Percentiles rank a stretch among this genome's conserved stretches.
These are phyloP conservation scores for Isatis tinctoria DNA, from an alignment of 345 rosid genomes.

Conservation along the genomic window DNA sequence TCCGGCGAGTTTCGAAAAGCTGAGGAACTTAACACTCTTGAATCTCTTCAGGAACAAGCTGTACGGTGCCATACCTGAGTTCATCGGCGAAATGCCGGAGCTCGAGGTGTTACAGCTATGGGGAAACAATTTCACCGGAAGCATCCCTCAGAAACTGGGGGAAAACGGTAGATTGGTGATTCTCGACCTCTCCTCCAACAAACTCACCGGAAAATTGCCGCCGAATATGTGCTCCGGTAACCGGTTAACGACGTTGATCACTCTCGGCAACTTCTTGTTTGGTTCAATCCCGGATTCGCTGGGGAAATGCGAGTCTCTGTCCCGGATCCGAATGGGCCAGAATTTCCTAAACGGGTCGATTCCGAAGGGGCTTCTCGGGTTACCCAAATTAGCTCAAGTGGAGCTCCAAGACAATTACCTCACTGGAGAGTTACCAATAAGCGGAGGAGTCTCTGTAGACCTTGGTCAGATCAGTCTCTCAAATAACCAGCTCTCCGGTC, in stretches of 20 bases:
- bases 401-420: constrained; percentile 68
- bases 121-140: constrained; percentile 84
- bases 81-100: constrained; percentile 57
- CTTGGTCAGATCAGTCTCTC: constrained; percentile 74
- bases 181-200: constrained; percentile 75
- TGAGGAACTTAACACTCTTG: constrained; percentile 58
- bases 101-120: constrained; percentile 78
- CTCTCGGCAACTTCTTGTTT: constrained; percentile 61
- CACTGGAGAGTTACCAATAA: constrained; percentile 53
- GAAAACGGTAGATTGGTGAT: constrained; percentile 45
- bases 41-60: constrained; percentile 77
- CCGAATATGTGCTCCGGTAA: constrained; percentile 61
- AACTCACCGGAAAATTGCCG: constrained; percentile 64
- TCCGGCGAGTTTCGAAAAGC: constrained; percentile 43
- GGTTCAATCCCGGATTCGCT: constrained; percentile 69
- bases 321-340: constrained; percentile 77
- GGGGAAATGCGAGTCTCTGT: constrained; percentile 60
- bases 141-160: constrained; percentile 58
- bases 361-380: constrained; percentile 64
- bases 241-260: constrained; percentile 50
- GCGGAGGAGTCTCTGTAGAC: constrained; percentile 34
- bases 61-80: constrained; percentile 69
- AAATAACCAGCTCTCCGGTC: constrained; percentile 65
- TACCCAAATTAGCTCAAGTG: constrained; percentile 60
- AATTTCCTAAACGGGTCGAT: constrained; percentile 77